Conservation (phyloP, 176 grass and related monocot species). For the Lolium rigidum region DNA sequence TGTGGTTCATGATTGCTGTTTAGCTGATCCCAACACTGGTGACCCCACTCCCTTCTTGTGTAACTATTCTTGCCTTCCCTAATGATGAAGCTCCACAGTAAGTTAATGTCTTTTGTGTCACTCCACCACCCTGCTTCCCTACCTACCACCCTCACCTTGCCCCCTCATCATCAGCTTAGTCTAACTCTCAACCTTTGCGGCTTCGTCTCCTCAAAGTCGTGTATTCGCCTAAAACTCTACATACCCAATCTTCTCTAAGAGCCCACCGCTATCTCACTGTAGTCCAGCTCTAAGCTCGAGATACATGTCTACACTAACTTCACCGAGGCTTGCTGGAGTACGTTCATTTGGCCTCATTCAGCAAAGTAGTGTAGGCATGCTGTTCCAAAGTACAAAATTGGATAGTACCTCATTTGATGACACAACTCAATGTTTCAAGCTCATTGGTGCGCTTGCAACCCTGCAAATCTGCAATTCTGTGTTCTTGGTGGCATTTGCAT, state of each 20-base stretch:
- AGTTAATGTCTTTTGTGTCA: background rate
- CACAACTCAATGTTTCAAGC: background rate
- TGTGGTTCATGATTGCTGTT: slow-evolving; percentile 12
- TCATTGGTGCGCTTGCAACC: background rate
- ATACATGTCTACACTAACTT: slow-evolving; percentile 5
- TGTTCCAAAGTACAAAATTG: slow-evolving; percentile 7
- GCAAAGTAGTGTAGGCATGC: background rate
- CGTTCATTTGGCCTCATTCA: background rate
- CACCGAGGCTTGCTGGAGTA: background rate
- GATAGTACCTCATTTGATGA: background rate
- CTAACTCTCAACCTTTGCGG: background rate
- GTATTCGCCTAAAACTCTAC: background rate
- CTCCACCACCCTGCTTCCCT: background rate
- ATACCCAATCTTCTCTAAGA: background rate
- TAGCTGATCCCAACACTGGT: slow-evolving; percentile 1
- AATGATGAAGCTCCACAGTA: background rate
- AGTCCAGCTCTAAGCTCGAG: background rate
- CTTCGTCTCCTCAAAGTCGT: background rate
- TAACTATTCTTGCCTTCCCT: background rate
- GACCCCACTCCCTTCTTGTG: background rate
- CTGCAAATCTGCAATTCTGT: background rate
- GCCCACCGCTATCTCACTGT: background rate
- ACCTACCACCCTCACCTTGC: background rate
- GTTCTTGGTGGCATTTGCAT: background rate
- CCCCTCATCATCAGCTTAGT: slow-evolving; percentile 1